Evolutionary conservation across 257 asterid genomes (phyloP).

Genomic region (Solanum peruvianum): DNA sequence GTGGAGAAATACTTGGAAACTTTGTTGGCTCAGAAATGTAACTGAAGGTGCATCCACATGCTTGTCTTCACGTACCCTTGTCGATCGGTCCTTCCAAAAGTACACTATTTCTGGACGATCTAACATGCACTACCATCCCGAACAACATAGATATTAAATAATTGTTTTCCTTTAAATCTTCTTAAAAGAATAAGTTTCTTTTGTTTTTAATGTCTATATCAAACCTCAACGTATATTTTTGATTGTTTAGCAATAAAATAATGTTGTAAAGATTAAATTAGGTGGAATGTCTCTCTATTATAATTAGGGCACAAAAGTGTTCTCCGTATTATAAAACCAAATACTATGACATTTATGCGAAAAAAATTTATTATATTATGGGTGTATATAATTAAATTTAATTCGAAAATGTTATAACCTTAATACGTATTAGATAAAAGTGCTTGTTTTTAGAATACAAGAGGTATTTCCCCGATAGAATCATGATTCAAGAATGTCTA

Average conservation of each 20-base stretch:
- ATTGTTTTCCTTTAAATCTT: background rate
- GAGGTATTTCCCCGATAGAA: background rate
- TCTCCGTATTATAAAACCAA: background rate
- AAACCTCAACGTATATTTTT: background rate
- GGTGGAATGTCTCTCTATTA: background rate
- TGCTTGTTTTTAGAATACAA: background rate
- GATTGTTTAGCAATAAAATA: background rate
- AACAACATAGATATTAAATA: background rate
- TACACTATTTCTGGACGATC: background rate
- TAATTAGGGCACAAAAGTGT: background rate
- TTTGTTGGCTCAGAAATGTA: constrained; percentile 2
- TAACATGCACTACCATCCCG: background rate
- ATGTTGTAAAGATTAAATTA: background rate
- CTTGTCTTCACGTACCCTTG: background rate
- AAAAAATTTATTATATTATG: no score
- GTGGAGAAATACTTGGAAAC: constrained; percentile 38
- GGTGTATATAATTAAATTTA: background rate
- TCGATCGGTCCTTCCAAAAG: background rate
- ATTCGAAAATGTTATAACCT: no score
- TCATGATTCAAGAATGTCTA: background rate
- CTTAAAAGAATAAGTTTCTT: background rate
- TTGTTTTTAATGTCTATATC: background rate
- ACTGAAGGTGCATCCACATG: background rate
- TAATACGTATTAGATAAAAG: background rate
- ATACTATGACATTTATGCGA: background rate